Conservation (phyloP, 495 filamentous ascomycete genomes). For the Coniosporium apollinis region DNA sequence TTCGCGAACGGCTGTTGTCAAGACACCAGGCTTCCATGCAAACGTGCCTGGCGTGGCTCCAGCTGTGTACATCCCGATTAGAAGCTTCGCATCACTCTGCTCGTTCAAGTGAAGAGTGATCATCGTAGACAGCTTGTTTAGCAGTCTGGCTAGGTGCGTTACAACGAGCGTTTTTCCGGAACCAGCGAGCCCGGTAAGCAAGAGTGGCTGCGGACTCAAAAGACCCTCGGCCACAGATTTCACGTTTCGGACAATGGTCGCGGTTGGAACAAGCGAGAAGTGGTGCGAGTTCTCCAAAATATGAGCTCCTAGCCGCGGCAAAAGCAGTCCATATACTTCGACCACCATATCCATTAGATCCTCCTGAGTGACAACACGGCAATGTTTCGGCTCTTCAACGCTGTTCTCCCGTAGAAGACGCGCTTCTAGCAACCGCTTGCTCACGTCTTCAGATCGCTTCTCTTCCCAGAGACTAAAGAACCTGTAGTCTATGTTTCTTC, state of each 20-base stretch:
- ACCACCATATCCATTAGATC: constrained; percentile 35
- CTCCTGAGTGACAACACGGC: constrained; percentile 12
- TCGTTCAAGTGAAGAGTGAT: constrained; percentile 91
- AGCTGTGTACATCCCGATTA: constrained; percentile 88
- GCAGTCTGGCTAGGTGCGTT: constrained; percentile 61
- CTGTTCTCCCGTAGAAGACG: background rate
- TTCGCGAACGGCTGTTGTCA: constrained; percentile 84
- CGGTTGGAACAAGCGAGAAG: constrained; percentile 45
- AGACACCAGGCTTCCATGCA: constrained; percentile 78
- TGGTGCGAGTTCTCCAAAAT: constrained; percentile 11
- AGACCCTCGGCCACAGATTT: constrained; percentile 47
- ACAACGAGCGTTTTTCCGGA: constrained; percentile 79
- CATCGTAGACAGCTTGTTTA: constrained; percentile 58
- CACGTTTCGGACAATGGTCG: constrained; percentile 54
- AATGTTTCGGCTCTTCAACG: constrained; percentile 9
- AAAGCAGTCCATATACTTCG: constrained; percentile 44
- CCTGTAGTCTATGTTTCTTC: constrained; percentile 58
- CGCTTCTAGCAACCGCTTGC: background rate
- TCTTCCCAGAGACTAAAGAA: constrained; percentile 76
- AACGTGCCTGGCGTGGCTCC: constrained; percentile 71
- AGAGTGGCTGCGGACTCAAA: constrained; percentile 45
- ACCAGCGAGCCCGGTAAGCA: constrained; percentile 70
- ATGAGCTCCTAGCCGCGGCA: constrained; percentile 39
- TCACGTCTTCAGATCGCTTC: constrained; percentile 20
- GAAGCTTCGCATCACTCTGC: constrained; percentile 89